Percentiles rank a stretch among this genome's conserved stretches.
Conservation (phyloP, 768 basidiomycete species). For the Tylopilus balloui region DNA sequence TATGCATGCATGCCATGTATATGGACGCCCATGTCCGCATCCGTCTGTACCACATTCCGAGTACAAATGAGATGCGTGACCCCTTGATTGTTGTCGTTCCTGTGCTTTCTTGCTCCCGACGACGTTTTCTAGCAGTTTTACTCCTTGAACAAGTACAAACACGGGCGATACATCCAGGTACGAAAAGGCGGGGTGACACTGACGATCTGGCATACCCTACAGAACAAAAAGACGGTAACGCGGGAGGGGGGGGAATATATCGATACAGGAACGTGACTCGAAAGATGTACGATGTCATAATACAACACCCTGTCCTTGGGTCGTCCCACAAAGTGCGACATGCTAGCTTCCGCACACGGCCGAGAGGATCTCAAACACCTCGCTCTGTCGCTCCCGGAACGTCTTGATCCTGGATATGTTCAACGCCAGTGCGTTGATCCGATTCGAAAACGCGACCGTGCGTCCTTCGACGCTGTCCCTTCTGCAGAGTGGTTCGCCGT, state of each 20-base stretch:
- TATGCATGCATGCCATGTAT: no score
- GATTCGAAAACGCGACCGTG: constrained; percentile 69
- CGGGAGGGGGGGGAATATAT: background rate
- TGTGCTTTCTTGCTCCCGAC: no score
- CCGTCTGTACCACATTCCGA: no score
- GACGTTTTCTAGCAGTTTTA: no score
- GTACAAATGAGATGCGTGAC: no score
- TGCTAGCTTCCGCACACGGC: constrained; percentile 20
- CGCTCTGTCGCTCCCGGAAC: constrained; percentile 66
- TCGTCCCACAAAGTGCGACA: background rate
- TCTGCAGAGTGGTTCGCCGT: constrained; percentile 27
- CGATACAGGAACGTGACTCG: background rate
- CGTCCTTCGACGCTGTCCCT: constrained; percentile 56
- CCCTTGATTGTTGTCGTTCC: no score
- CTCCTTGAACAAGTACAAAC: no score
- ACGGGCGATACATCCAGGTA: no score
- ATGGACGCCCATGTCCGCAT: no score
- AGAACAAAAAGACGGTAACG: background rate
- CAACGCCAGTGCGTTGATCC: constrained; percentile 71
- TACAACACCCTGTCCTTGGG: background rate
- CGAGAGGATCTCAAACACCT: constrained; percentile 58
- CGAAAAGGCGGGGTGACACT: no score
- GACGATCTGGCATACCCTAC: no score
- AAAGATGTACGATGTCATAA: background rate
- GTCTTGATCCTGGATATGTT: constrained; percentile 64